Evolutionary conservation across 2,329 filamentous ascomycete species (phyloP).

Genomic region (Aspergillaceae sp.): DNA sequence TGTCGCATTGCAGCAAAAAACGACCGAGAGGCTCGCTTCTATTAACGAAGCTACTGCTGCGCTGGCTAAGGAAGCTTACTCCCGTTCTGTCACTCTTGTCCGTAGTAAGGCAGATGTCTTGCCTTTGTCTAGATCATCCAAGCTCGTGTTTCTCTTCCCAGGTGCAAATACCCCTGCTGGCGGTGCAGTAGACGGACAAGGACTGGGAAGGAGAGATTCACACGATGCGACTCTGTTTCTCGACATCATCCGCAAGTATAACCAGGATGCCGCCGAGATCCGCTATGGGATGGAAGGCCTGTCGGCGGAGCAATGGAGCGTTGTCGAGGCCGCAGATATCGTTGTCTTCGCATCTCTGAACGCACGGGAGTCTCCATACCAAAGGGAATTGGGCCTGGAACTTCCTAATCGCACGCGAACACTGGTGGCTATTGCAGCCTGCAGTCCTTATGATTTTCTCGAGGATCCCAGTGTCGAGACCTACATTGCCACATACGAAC

Average conservation of each 20-base stretch:
- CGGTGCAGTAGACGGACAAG: slow-evolving; percentile 34
- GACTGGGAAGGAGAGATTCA: slow-evolving; percentile 22
- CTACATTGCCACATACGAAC: slow-evolving; percentile 39
- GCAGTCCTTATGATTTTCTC: slow-evolving; percentile 39
- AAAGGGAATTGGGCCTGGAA: slow-evolving; percentile 27
- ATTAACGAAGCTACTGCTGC: slow-evolving; percentile 18
- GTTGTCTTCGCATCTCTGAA: slow-evolving; percentile 36
- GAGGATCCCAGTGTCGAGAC: slow-evolving; percentile 29
- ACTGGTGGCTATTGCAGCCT: slow-evolving; percentile 34
- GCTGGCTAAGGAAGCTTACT: slow-evolving; percentile 29
- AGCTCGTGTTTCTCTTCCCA: slow-evolving; percentile 32
- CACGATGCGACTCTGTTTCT: slow-evolving; percentile 26
- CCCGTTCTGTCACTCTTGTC: slow-evolving; percentile 34
- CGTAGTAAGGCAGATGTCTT: slow-evolving; percentile 22
- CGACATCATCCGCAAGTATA: slow-evolving; percentile 21
- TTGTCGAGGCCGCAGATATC: slow-evolving; percentile 28
- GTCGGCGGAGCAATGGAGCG: slow-evolving; percentile 21
- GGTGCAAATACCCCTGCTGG: slow-evolving; percentile 25
- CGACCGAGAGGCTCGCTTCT: slow-evolving; percentile 10
- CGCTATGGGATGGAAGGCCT: slow-evolving; percentile 24
- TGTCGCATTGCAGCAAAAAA: slow-evolving; percentile 13
- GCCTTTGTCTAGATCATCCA: slow-evolving; percentile 21
- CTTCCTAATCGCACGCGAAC: slow-evolving; percentile 22
- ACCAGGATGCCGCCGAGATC: slow-evolving; percentile 22
- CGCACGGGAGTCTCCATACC: slow-evolving; percentile 29